These are phyloP conservation scores for Sutorius eximius DNA, from an alignment of 1,284 basidiomycete genomes.

Conservation along the genomic window DNA sequence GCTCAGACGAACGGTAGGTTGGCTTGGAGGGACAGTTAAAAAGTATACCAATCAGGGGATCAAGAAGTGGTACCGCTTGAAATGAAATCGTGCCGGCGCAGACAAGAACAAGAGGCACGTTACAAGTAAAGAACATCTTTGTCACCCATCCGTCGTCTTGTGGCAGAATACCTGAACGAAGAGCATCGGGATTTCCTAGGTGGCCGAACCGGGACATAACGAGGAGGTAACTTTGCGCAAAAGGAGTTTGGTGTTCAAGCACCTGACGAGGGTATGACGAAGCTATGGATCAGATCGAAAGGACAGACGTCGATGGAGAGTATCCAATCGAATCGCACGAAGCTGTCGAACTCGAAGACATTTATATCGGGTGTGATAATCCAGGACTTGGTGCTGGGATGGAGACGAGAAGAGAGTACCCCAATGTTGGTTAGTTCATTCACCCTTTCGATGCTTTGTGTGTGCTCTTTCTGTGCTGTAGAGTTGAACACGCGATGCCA, in stretches of 20 bases:
- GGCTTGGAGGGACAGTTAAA: not conserved
- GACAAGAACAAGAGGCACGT: not conserved
- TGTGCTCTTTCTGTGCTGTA: not conserved
- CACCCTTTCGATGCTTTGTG: too few relatives aligned
- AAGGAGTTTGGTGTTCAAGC: not conserved
- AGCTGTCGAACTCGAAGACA: not conserved
- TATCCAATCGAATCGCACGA: not conserved
- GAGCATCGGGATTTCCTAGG: not conserved
- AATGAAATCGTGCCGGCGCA: not conserved
- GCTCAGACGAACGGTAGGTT: too few relatives aligned
- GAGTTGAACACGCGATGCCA: not conserved
- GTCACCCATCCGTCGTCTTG: not conserved
- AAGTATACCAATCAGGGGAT: not conserved
- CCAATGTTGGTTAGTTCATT: not conserved
- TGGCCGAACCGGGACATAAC: not conserved
- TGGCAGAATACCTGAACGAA: not conserved
- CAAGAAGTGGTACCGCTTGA: not conserved
- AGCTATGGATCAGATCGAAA: not conserved
- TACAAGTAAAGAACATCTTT: not conserved
- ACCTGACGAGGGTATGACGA: not conserved
- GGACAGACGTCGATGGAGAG: not conserved
- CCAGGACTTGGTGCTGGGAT: not conserved
- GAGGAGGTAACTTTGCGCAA: not conserved
- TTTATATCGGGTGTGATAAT: not conserved
- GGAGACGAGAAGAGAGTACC: not conserved